Conservation (phyloP, 768 basidiomycete genomes). For the Pisolithus tinctorius region DNA sequence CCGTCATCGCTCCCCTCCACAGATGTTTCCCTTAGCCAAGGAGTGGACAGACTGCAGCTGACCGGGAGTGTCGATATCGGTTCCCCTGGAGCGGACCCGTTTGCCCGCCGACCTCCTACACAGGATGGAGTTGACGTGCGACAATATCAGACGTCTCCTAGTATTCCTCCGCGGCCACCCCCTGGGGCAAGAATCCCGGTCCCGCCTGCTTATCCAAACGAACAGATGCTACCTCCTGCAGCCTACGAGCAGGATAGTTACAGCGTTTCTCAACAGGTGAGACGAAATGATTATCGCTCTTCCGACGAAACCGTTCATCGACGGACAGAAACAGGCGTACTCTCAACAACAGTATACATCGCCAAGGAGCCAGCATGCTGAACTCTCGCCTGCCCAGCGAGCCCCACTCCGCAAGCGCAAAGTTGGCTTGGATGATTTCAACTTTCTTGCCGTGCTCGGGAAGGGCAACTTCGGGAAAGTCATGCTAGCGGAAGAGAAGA, state of each 20-base stretch:
- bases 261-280: conserved; percentile 18
- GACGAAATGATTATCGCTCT: neutral
- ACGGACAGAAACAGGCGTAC: conserved; percentile 15
- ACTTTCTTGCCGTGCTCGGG: conserved; percentile 95
- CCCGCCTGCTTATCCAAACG: conserved; percentile 29
- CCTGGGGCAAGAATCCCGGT: conserved; percentile 34
- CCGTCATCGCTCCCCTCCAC: conserved; percentile 27
- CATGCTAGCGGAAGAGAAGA: conserved; percentile 99
- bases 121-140: conserved; percentile 37
- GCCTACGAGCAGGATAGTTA: conserved; percentile 27
- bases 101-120: conserved; percentile 19
- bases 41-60: conserved; percentile 45
- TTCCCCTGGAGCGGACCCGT: conserved; percentile 19
- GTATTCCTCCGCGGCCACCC: conserved; percentile 28
- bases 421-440: conserved; percentile 97
- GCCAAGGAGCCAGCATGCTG: conserved; percentile 27
- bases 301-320: conserved; percentile 5
- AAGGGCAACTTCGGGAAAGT: conserved; percentile 99
- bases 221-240: conserved; percentile 24
- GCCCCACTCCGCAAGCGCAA: conserved; percentile 61
- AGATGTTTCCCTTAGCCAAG: conserved; percentile 26
- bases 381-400: conserved; percentile 22
- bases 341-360: conserved; percentile 19
- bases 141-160: conserved; percentile 30
- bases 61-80: conserved; percentile 31